Evolutionary conservation across 108 stramenopile species (phyloP).

Genomic region (Fistulifera solaris): DNA sequence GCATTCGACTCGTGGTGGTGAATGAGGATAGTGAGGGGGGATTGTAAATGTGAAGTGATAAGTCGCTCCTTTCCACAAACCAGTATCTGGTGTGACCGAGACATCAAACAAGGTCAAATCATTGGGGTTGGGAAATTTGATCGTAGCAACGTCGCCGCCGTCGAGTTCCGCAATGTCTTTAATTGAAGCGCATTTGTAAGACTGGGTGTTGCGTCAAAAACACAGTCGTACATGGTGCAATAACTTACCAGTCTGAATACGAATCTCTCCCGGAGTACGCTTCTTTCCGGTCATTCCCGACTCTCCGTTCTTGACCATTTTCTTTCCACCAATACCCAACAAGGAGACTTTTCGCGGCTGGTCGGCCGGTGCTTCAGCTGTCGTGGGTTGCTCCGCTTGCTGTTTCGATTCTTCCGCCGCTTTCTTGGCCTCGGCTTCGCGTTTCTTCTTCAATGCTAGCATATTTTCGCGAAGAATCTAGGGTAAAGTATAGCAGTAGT

Average conservation of each 20-base stretch:
- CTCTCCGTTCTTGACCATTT: conserved; percentile 61
- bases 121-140: conserved; percentile 92
- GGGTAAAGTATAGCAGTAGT: not conserved
- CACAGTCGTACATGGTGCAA: not conserved
- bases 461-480: conserved; percentile 16
- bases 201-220: no score
- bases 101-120: conserved; percentile 91
- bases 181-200: not conserved
- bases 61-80: conserved; percentile 92
- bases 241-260: conserved; percentile 93
- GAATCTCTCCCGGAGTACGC: conserved; percentile 95
- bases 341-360: conserved; percentile 40
- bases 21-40: conserved; percentile 96
- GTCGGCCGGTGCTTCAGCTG: conserved; percentile 13
- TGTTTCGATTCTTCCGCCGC: conserved; percentile 16
- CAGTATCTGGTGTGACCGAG: conserved; percentile 81
- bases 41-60: conserved; percentile 94
- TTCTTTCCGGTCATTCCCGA: conserved; percentile 37
- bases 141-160: conserved; percentile 93
- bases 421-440: conserved; percentile 41
- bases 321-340: conserved; percentile 77
- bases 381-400: conserved; percentile 12
- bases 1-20: conserved; percentile 95
- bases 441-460: conserved; percentile 86
- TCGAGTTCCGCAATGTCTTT: conserved; percentile 97